phyloP scores from a whole-genome alignment of 495 filamentous ascomycete genomes.

The Trichoderma parareesei region DNA sequence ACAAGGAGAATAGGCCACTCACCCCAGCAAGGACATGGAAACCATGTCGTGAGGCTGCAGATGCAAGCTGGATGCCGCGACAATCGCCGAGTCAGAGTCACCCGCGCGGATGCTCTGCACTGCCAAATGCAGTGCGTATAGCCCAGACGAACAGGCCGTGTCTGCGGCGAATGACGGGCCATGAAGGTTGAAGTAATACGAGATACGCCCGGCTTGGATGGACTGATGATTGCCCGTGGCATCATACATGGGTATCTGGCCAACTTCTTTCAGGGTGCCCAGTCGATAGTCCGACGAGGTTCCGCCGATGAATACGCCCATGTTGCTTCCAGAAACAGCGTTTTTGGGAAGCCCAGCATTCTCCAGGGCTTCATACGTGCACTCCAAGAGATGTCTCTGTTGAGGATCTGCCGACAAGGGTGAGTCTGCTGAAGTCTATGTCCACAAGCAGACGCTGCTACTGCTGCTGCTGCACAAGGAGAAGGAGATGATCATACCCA shows the following conservation, averaged over 20 bases:
- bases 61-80: slow-evolving; percentile 26
- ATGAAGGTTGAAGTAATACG: slow-evolving; percentile 38
- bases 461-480: background rate
- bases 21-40: slow-evolving; percentile 21
- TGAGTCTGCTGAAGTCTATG: slow-evolving; percentile 1
- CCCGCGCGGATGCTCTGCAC: slow-evolving; percentile 32
- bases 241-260: slow-evolving; percentile 19
- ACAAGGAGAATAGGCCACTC: background rate
- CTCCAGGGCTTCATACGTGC: slow-evolving; percentile 79
- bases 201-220: slow-evolving; percentile 42
- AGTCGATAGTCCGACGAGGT: slow-evolving; percentile 73
- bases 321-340: slow-evolving; percentile 61
- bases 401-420: slow-evolving; percentile 52
- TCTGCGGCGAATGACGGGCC: slow-evolving; percentile 33
- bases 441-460: background rate
- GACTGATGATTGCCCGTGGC: slow-evolving; percentile 19
- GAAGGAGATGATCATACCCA: slow-evolving; percentile 21
- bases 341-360: slow-evolving; percentile 80
- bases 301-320: slow-evolving; percentile 80
- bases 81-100: slow-evolving; percentile 34
- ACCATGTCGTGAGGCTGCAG: slow-evolving; percentile 12
- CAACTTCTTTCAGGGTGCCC: slow-evolving; percentile 17
- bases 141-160: slow-evolving; percentile 39
- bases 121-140: slow-evolving; percentile 33
- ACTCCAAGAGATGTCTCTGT: slow-evolving; percentile 70